Conservation (phyloP, 768 basidiomycete genomes). For the Kwoniella heveanensis region DNA sequence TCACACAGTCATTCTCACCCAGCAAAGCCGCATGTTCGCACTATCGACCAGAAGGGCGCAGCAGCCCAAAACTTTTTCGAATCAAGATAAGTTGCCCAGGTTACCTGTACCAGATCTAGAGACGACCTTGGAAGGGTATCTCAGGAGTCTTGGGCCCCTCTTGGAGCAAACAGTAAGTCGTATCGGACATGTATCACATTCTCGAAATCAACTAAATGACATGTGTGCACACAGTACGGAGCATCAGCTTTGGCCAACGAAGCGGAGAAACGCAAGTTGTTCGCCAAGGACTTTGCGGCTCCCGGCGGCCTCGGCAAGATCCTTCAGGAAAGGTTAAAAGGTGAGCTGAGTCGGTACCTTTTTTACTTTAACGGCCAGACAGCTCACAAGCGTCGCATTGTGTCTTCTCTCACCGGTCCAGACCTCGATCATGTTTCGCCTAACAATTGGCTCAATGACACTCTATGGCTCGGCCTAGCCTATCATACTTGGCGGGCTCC, state of each 20-base stretch:
- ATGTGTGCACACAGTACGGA: conserved; percentile 57
- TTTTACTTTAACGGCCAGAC: too few species aligned
- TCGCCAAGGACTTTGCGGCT: conserved; percentile 69
- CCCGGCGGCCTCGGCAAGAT: conserved; percentile 65
- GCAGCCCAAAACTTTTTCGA: conserved; percentile 54
- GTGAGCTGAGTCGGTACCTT: too few species aligned
- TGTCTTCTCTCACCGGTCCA: background rate
- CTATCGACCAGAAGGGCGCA: conserved; percentile 30
- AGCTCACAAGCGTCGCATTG: too few species aligned
- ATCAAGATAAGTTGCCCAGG: conserved; percentile 62
- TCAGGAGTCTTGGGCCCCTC: conserved; percentile 75
- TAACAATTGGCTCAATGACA: conserved; percentile 91
- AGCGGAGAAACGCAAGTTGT: conserved; percentile 63
- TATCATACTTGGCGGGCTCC: conserved; percentile 88
- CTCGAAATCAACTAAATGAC: too few species aligned
- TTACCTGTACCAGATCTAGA: conserved; percentile 80
- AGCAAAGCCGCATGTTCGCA: conserved; percentile 51
- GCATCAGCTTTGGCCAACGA: conserved; percentile 62
- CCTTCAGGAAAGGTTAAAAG: conserved; percentile 73
- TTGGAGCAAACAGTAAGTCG: conserved; percentile 67
- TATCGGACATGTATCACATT: too few species aligned
- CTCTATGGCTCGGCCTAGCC: conserved; percentile 83
- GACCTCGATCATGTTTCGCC: conserved; percentile 82
- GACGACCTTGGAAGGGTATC: conserved; percentile 73
- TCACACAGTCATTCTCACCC: background rate